A percentile compares a stretch with the other conserved stretches of the same genome.
Conservation (phyloP, 441 rosid genomes). For the Euphorbia celastroides region DNA sequence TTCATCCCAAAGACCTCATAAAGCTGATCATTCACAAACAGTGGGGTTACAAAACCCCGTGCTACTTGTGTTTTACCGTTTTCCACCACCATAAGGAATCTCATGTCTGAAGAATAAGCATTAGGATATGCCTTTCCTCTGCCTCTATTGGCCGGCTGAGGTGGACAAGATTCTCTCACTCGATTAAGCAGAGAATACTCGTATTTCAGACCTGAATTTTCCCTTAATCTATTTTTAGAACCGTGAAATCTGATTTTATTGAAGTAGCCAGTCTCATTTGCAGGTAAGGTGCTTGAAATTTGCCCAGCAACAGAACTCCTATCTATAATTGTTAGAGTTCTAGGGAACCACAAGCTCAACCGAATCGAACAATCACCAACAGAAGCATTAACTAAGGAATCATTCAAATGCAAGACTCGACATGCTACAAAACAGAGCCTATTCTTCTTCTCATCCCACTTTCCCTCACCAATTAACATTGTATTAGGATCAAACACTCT, state of each 20-base stretch:
- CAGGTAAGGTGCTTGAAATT: constrained; percentile 52
- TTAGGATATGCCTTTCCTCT: constrained; percentile 54
- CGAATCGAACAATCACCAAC: constrained; percentile 67
- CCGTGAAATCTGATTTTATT: constrained; percentile 43
- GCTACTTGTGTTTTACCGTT: constrained; percentile 36
- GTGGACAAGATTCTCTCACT: constrained; percentile 36
- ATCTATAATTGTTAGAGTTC: constrained; percentile 38
- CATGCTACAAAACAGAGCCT: constrained; percentile 64
- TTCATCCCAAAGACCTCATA: constrained; percentile 28
- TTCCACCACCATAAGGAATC: constrained; percentile 46
- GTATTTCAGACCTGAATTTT: constrained; percentile 42
- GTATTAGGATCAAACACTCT: constrained; percentile 53
- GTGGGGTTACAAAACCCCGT: constrained; percentile 49
- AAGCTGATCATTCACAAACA: constrained; percentile 56
- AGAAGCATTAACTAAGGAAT: constrained; percentile 38
- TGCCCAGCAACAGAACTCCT: constrained; percentile 43
- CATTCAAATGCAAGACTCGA: constrained; percentile 44
- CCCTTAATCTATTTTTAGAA: constrained; percentile 23
- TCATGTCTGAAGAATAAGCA: constrained; percentile 62
- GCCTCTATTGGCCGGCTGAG: constrained; percentile 28
- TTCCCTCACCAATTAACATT: constrained; percentile 67
- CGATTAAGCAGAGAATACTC: constrained; percentile 44
- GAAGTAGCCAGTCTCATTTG: constrained; percentile 43
- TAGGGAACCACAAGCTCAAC: constrained; percentile 63
- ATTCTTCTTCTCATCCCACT: constrained; percentile 63